Percentiles rank a stretch among this genome's conserved stretches.
Conservation (phyloP, 176 grass and related monocot species). For the Aegilops longissima region DNA sequence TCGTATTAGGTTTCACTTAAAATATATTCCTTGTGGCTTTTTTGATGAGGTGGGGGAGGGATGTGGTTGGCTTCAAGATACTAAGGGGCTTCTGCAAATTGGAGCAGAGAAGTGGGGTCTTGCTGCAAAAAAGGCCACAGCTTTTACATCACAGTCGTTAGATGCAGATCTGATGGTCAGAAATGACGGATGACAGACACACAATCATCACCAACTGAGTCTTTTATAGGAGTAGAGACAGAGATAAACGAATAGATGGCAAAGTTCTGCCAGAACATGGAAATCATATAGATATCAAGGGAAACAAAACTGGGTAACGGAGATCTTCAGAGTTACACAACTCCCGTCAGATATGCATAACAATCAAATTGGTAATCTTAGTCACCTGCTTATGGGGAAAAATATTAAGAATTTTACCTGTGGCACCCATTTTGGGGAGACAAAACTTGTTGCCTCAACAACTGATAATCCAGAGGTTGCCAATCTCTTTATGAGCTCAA, state of each 20-base stretch:
- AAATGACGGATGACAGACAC: too few relatives aligned
- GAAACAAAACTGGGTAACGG: background rate
- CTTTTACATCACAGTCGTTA: too few relatives aligned
- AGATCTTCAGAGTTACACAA: background rate
- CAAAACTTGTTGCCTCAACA: constrained; percentile 89
- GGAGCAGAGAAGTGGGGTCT: too few relatives aligned
- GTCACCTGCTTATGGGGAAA: background rate
- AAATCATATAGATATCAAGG: constrained; percentile 4
- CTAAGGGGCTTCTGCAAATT: too few relatives aligned
- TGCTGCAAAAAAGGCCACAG: too few relatives aligned
- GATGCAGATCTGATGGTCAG: too few relatives aligned
- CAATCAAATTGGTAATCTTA: background rate
- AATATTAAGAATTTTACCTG: constrained; percentile 51
- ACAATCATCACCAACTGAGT: too few relatives aligned
- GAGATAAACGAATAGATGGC: background rate
- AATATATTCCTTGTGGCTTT: too few relatives aligned
- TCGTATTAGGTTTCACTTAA: too few relatives aligned
- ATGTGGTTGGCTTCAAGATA: too few relatives aligned
- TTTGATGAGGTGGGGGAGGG: too few relatives aligned
- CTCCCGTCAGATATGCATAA: background rate
- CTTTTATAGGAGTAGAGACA: too few relatives aligned
- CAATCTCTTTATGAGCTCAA: constrained; percentile 74
- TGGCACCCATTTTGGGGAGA: constrained; percentile 95
- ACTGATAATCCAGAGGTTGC: constrained; percentile 71
- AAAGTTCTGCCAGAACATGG: background rate